Base-by-base conservation (phyloP, 2,329 filamentous ascomycete species). In the Fusarium palustre region DNA sequence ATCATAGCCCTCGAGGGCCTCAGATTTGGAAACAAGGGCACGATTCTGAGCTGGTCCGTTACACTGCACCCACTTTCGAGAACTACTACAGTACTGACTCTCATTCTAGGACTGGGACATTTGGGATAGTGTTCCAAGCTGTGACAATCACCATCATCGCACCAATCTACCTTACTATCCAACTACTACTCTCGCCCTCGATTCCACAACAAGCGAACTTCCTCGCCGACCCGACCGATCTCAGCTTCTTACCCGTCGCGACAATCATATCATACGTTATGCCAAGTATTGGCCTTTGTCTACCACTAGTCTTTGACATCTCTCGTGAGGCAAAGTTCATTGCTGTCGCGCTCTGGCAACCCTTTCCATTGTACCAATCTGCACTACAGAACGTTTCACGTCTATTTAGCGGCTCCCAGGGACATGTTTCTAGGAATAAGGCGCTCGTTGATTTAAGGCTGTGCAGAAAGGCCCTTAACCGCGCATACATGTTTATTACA, bases 131-230 rank as follows among this genome's bases (percentile, higher is more conserved):
- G 13, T 72, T 72, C 18, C 69, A 72, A 33, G 55, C 50, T 6
- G 49, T 68, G 16, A 72, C 69, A 3, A 70, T 72, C 5, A 72
- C 69, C 7, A 62, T 72, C 5, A 60, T 70, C 24, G 69, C 69
- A 2, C 69, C 69, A 6, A 60, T 72, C 7, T 72, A 72, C 15
- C 42, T 72, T 3, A 66, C 43, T 1, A 42, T 72, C 5, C 69
- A 72, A 47, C 56, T 72, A 5, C 42, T 72, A 2, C 30, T 63
- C 15, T 72, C 69, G 5, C 39, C 69, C 5, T 20, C 53, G 1
- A 54, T 5, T 0, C 38, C 45, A 3, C 39, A 49, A 7, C 45
- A 59, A 33, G 39, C 41, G 5, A 39, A 31, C 8, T 25, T 72
- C 0, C 55, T 72, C 1, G 57, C 47, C 28, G 69, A 72, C 15